Evolutionary conservation across 1,284 basidiomycete species (phyloP).

Genomic region (Tremellales sp.): DNA sequence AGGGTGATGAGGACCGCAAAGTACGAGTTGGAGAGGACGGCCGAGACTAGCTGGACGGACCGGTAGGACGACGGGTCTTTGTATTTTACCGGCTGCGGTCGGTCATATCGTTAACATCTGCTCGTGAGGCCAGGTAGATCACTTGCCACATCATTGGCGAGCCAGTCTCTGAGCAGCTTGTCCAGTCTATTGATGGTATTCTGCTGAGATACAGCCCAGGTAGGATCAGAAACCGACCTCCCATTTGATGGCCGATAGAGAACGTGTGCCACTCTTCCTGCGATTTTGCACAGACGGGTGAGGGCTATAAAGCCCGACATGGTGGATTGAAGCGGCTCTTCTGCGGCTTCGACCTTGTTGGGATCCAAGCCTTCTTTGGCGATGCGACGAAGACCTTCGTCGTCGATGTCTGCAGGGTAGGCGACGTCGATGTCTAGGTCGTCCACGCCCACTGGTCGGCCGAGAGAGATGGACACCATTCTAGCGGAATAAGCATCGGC

Average conservation of each 20-base stretch:
- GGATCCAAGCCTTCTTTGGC: background rate
- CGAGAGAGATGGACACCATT: constrained; percentile 80
- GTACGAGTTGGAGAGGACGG: constrained; percentile 83
- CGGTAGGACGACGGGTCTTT: constrained; percentile 37
- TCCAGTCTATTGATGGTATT: constrained; percentile 71
- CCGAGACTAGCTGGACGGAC: constrained; percentile 59
- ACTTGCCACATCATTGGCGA: constrained; percentile 56
- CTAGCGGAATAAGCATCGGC: constrained; percentile 44
- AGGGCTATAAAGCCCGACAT: constrained; percentile 77
- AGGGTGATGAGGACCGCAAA: constrained; percentile 82
- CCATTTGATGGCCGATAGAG: constrained; percentile 42
- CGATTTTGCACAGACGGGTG: constrained; percentile 73
- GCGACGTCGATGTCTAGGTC: constrained; percentile 55
- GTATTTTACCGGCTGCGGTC: constrained; percentile 63
- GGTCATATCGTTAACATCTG: background rate
- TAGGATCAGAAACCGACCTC: constrained; percentile 54
- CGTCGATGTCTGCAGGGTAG: constrained; percentile 72
- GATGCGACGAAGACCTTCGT: constrained; percentile 60
- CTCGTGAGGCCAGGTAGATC: background rate
- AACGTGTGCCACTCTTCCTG: constrained; percentile 60
- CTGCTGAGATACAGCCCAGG: constrained; percentile 67
- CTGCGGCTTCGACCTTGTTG: constrained; percentile 7
- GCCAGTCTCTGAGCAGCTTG: constrained; percentile 70
- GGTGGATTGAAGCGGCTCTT: constrained; percentile 38
- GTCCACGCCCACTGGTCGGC: constrained; percentile 54